Evolutionary conservation across 805 yeast species (phyloP), one percentile per base, ranked within the genome.

Genomic region (Metschnikowia lochheadii): DNA sequence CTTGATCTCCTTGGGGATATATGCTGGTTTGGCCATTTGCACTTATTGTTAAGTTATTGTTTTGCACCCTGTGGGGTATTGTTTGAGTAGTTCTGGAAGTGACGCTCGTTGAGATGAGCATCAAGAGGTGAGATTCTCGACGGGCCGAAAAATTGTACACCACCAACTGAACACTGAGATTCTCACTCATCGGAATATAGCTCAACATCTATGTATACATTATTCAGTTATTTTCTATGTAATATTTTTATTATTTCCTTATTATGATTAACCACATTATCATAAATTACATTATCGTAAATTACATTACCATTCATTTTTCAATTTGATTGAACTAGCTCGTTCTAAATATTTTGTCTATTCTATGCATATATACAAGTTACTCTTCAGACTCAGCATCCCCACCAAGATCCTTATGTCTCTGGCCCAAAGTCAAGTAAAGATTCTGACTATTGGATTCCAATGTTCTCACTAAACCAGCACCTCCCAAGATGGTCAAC

Each of bases 401-500:
- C 1, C 55, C 55, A 15, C 51, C 70, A 43, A 68, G 56, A 46
- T 77, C 76, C 63, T 80, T 73, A 48, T 72, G 68, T 57, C 83
- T 86, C 50, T 84, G 75, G 53, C 87, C 85, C 67, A 91, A 69
- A 7, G 95, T 87, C 67, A 89, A 72, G 63, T 88, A 88, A 59
- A 91, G 78, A 51, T 73, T 69, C 56, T 82, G 81, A 14, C 87
- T 70, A n/a, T 88, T 74, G 17, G 85, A 65, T 69, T 86, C 85
- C 63, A 92, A 77, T 15, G 96, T 88, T 70, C 80, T 81, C 11
- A 87, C 95, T 64, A 92, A 77, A 10, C 96, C 96, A 41, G 89
- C 91, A 63, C 97, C 98, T 51, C 96, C 88, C 56, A 88, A 75
- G 50, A 86, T 70, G n/a, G 91, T 84, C 63, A 92, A 80, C 49